Evolutionary conservation across 345 rosid genomes (phyloP).

Genomic region (Lepidium africanum): DNA sequence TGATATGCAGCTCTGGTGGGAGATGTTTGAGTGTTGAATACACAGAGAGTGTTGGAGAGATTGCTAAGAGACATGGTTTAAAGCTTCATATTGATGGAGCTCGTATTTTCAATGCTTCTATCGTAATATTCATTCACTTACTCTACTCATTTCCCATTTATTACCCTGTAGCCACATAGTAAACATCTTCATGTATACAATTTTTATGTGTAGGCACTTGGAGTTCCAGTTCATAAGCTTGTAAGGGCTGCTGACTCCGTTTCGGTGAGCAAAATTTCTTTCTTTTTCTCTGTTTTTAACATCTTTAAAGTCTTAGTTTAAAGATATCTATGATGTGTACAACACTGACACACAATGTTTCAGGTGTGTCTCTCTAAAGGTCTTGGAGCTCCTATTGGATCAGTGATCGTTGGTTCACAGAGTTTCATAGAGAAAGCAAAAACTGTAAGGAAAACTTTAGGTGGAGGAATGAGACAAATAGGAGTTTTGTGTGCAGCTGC

Average conservation of each 20-base stretch:
- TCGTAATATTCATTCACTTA: constrained; percentile 30
- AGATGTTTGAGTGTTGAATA: constrained; percentile 74
- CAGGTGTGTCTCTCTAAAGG: constrained; percentile 89
- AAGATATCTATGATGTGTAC: neutral
- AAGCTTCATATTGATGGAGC: constrained; percentile 97
- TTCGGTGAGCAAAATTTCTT: constrained; percentile 32
- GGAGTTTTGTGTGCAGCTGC: constrained; percentile 85
- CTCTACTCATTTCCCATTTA: neutral
- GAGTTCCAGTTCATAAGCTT: constrained; percentile 75
- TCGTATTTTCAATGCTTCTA: constrained; percentile 87
- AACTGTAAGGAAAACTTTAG: constrained; percentile 75
- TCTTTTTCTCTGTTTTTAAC: neutral
- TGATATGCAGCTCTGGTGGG: constrained; percentile 73
- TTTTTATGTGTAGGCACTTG: constrained; percentile 51
- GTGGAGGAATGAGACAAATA: constrained; percentile 93
- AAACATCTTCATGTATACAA: neutral
- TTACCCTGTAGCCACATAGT: neutral
- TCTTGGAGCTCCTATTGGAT: constrained; percentile 88
- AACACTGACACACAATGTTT: neutral
- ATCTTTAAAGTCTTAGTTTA: neutral
- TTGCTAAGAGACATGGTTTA: constrained; percentile 75
- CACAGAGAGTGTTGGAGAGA: constrained; percentile 60
- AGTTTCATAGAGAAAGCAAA: constrained; percentile 73
- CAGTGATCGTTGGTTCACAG: constrained; percentile 79
- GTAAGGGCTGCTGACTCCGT: constrained; percentile 82